Evolutionary conservation across 768 basidiomycete genomes (phyloP).

Genomic region (Collybia sordida): DNA sequence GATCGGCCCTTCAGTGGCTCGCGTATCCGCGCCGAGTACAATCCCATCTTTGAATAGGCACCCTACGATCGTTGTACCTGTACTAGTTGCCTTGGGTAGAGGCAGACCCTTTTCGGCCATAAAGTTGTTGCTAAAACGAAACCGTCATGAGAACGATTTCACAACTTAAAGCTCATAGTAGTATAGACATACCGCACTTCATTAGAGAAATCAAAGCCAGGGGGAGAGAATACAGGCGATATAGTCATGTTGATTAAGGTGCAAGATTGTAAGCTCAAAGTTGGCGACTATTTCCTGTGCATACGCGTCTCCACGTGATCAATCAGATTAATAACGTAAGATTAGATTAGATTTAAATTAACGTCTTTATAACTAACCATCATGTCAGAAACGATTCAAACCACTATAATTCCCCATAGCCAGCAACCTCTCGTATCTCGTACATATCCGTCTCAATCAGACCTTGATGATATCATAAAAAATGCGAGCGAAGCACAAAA

Average conservation of each 20-base stretch:
- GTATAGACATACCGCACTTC: slow-evolving; percentile 49
- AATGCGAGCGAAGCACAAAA: slow-evolving; percentile 69
- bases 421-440: slow-evolving; percentile 70
- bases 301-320: slow-evolving; percentile 32
- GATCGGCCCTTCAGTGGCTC: slow-evolving; percentile 92
- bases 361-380: slow-evolving; percentile 10
- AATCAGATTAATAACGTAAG: slow-evolving; percentile 1
- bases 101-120: slow-evolving; percentile 68
- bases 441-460: slow-evolving; percentile 55
- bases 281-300: slow-evolving; percentile 3
- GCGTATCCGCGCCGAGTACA: slow-evolving; percentile 93
- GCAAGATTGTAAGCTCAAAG: slow-evolving; percentile 1
- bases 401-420: slow-evolving; percentile 81
- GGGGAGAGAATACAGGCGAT: slow-evolving; percentile 43
- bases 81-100: slow-evolving; percentile 84
- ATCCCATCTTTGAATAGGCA: slow-evolving; percentile 92
- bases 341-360: slow-evolving; percentile 21
- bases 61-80: slow-evolving; percentile 97
- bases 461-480: slow-evolving; percentile 62
- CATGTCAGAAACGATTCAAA: slow-evolving; percentile 50
- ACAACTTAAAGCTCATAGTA: background rate
- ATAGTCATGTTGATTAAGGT: slow-evolving; percentile 37
- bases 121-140: slow-evolving; percentile 63
- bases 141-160: background rate
- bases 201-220: slow-evolving; percentile 83